A percentile compares a stretch with the other conserved stretches of the same genome.
Conservation (phyloP, 2,329 filamentous ascomycete genomes). For the Epichloe glyceriae region DNA sequence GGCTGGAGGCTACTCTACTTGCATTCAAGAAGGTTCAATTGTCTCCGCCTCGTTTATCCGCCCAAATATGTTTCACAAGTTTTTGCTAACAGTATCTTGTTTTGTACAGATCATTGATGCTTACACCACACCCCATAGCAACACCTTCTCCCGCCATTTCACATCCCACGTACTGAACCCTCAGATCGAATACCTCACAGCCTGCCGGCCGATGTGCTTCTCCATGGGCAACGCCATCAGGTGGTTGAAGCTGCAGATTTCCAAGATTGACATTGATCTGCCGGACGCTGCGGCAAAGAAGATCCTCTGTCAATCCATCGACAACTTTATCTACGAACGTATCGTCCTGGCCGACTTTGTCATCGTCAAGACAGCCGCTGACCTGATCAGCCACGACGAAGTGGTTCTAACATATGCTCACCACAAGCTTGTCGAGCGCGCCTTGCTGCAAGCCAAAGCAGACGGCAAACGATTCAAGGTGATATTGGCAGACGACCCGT, state of each 20-base stretch:
- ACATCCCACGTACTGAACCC: slow-evolving; percentile 83
- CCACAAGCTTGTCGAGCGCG: slow-evolving; percentile 73
- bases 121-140: slow-evolving; percentile 80
- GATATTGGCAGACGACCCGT: slow-evolving; percentile 64
- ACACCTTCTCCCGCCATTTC: slow-evolving; percentile 79
- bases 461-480: slow-evolving; percentile 68
- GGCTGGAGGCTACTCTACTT: slow-evolving; percentile 75
- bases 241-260: slow-evolving; percentile 85
- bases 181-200: slow-evolving; percentile 88
- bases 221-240: slow-evolving; percentile 95
- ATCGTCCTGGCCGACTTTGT: slow-evolving; percentile 78
- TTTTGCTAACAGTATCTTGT: neutral
- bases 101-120: slow-evolving; percentile 63
- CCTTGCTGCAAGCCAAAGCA: slow-evolving; percentile 59
- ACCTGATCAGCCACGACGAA: slow-evolving; percentile 66
- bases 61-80: too few relatives aligned
- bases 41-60: neutral
- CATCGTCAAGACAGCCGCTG: slow-evolving; percentile 63
- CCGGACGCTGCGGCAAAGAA: slow-evolving; percentile 74
- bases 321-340: slow-evolving; percentile 80
- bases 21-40: slow-evolving; percentile 67
- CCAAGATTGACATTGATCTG: slow-evolving; percentile 75
- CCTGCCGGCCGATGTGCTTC: slow-evolving; percentile 89
- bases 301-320: slow-evolving; percentile 65
- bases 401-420: slow-evolving; percentile 79